Conservation (phyloP, 2,329 filamentous ascomycete species). For the Scleromitrula shiraiana region DNA sequence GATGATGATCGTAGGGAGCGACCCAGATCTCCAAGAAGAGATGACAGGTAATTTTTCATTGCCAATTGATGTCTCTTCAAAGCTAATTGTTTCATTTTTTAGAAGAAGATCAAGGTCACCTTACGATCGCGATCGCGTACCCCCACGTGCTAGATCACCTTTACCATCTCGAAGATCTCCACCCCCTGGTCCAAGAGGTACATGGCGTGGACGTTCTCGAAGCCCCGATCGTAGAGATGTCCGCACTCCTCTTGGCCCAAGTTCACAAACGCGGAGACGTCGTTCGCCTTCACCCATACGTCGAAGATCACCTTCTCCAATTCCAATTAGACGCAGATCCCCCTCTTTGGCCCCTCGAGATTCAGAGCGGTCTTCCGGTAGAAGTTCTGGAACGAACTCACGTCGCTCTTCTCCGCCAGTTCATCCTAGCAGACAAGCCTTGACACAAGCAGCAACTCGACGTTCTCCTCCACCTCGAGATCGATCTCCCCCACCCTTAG, state of each 20-base stretch:
- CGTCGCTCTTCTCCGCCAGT: constrained; percentile 53
- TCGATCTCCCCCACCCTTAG: constrained; percentile 21
- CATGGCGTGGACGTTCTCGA: constrained; percentile 36
- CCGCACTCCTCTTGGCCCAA: constrained; percentile 33
- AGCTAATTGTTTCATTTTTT: constrained; percentile 1
- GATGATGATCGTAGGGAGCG: constrained; percentile 32
- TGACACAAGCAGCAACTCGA: constrained; percentile 31
- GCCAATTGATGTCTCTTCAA: not conserved
- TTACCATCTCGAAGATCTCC: constrained; percentile 26
- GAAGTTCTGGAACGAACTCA: constrained; percentile 50
- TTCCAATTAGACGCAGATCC: constrained; percentile 31
- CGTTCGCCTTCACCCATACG: constrained; percentile 45
- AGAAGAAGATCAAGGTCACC: constrained; percentile 31
- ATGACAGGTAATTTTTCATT: constrained; percentile 21
- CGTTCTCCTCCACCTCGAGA: constrained; percentile 24
- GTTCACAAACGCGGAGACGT: constrained; percentile 43
- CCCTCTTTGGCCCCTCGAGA: constrained; percentile 41
- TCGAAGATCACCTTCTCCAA: constrained; percentile 15
- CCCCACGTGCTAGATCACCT: constrained; percentile 27
- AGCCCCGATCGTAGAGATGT: constrained; percentile 45
- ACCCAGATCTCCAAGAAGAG: constrained; percentile 29
- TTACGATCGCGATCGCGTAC: constrained; percentile 26
- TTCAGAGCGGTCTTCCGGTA: constrained; percentile 42
- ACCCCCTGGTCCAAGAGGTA: constrained; percentile 30
- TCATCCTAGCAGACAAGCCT: constrained; percentile 44